These are phyloP conservation scores for Penicillium sp. DNA, from an alignment of 2,329 filamentous ascomycete species.

Conservation along the genomic window DNA sequence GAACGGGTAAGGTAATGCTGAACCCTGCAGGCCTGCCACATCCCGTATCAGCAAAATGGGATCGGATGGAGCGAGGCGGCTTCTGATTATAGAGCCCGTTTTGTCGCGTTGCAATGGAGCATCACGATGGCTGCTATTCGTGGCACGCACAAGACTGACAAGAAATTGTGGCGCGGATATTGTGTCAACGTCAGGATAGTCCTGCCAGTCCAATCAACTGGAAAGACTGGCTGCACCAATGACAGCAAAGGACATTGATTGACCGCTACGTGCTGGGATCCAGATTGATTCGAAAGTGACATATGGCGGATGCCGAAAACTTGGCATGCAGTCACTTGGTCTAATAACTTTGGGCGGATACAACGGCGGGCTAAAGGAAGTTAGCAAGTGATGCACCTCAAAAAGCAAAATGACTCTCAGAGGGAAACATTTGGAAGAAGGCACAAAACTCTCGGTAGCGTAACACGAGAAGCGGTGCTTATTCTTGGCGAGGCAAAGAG, in stretches of 20 bases:
- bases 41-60: slow-evolving; percentile 12
- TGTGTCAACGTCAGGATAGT: slow-evolving; percentile 16
- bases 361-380: slow-evolving; percentile 46
- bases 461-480: slow-evolving; percentile 26
- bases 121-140: slow-evolving; percentile 17
- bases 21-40: slow-evolving; percentile 16
- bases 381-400: slow-evolving; percentile 24
- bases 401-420: slow-evolving; percentile 7
- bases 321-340: slow-evolving; percentile 26
- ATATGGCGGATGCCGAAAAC: slow-evolving; percentile 25
- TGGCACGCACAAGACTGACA: slow-evolving; percentile 20
- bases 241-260: slow-evolving; percentile 18
- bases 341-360: slow-evolving; percentile 54
- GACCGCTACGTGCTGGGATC: slow-evolving; percentile 14
- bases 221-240: slow-evolving; percentile 12
- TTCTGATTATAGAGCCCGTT: slow-evolving; percentile 15
- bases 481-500: slow-evolving; percentile 28
- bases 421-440: neutral
- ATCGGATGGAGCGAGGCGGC: slow-evolving; percentile 15
- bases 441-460: slow-evolving; percentile 29
- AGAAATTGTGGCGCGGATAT: slow-evolving; percentile 15
- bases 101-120: slow-evolving; percentile 18
- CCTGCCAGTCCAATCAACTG: slow-evolving; percentile 16
- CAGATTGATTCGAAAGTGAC: slow-evolving; percentile 29
- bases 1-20: slow-evolving; percentile 6